Evolutionary conservation across 73 alveolate species (phyloP).

Genomic region (Paramecium bursaria): DNA sequence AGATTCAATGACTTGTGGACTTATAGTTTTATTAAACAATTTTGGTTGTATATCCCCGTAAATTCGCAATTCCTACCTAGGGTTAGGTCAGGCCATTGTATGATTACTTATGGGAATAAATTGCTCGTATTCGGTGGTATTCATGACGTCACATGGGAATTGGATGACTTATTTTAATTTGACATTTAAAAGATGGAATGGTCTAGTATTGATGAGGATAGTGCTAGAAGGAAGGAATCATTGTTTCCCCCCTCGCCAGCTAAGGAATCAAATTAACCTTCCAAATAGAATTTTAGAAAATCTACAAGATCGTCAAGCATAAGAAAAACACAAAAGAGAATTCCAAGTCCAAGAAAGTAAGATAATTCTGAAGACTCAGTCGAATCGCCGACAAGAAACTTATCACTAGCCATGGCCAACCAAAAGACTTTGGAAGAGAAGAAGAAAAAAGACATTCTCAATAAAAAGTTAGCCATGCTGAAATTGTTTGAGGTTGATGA

Average conservation of each 20-base stretch:
- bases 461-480: conserved; percentile 48
- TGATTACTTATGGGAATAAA: conserved; percentile 24
- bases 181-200: conserved; percentile 72
- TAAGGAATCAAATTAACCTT: conserved; percentile 37
- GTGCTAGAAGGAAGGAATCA: conserved; percentile 64
- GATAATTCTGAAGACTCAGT: conserved; percentile 63
- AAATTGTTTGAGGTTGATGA: conserved; percentile 64
- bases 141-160: conserved; percentile 83
- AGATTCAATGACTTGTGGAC: conserved; percentile 68
- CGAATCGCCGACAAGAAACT: conserved; percentile 53
- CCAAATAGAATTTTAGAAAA: conserved; percentile 29
- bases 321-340: conserved; percentile 52
- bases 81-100: conserved; percentile 61
- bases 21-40: not conserved
- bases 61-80: conserved; percentile 27
- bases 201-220: conserved; percentile 77
- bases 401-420: conserved; percentile 30
- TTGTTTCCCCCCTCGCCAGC: conserved; percentile 12
- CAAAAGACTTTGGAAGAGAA: conserved; percentile 57
- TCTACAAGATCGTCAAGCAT: conserved; percentile 42
- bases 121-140: conserved; percentile 82
- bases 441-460: conserved; percentile 43
- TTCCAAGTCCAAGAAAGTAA: conserved; percentile 40
- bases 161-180: conserved; percentile 77
- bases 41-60: conserved; percentile 34